Evolutionary conservation across 1,284 basidiomycete species (phyloP).

Genomic region (Moesziomyces aphidis): DNA sequence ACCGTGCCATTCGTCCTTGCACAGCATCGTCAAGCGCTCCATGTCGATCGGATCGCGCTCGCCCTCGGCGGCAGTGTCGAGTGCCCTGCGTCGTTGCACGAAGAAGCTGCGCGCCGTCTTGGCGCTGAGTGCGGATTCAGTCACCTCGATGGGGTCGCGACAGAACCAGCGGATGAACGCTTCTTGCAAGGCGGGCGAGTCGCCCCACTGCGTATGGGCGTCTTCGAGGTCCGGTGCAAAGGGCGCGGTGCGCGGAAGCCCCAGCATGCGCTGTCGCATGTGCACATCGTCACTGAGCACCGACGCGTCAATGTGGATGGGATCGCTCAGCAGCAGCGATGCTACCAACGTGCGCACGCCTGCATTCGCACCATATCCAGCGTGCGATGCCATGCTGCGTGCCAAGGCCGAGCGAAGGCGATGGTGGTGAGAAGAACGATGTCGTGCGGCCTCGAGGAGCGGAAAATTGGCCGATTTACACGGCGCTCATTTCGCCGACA

Average conservation of each 20-base stretch:
- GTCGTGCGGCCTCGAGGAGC: background rate
- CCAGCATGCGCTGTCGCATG: slow-evolving; percentile 39
- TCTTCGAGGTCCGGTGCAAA: slow-evolving; percentile 21
- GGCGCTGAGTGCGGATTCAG: background rate
- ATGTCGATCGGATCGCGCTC: slow-evolving; percentile 18
- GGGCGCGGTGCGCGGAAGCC: slow-evolving; percentile 9
- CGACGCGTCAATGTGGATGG: background rate
- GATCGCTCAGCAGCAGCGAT: background rate
- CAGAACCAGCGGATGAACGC: slow-evolving; percentile 16
- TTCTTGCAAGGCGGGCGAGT: background rate
- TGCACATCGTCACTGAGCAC: slow-evolving; percentile 11
- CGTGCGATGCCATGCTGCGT: too few relatives aligned
- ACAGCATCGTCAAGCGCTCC: slow-evolving; percentile 3
- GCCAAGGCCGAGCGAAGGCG: background rate
- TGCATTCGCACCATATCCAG: too few relatives aligned
- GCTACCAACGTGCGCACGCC: background rate
- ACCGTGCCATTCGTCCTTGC: slow-evolving; percentile 12
- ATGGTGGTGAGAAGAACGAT: background rate
- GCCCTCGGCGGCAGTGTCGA: background rate
- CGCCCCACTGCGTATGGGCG: background rate
- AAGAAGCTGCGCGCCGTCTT: background rate
- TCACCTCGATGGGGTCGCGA: slow-evolving; percentile 19
- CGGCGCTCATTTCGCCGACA: slow-evolving; percentile 15
- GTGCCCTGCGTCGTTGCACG: background rate
- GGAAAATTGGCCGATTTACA: slow-evolving; percentile 6